A percentile compares a stretch with the other conserved stretches of the same genome.
phyloP scores from a whole-genome alignment of 768 basidiomycete genomes.

The Suillus brevipes region DNA sequence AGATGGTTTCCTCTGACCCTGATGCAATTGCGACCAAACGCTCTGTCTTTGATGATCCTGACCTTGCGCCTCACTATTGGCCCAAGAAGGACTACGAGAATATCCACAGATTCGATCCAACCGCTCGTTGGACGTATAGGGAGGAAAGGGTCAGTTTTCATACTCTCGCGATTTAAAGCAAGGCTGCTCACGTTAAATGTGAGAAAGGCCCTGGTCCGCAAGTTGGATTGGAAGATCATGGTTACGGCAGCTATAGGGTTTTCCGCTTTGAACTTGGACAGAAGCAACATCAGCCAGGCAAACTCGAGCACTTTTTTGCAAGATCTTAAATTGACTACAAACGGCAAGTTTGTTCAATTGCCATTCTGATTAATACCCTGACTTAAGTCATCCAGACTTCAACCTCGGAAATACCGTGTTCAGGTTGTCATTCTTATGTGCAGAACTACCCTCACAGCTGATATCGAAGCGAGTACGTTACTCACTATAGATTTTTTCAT shows the following conservation, averaged over 20 bases:
- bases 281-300: constrained; percentile 55
- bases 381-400: constrained; percentile 39
- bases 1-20: constrained; percentile 15
- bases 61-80: constrained; percentile 42
- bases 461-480: constrained; percentile 54
- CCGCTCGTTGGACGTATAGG: constrained; percentile 57
- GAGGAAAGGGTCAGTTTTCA: constrained; percentile 46
- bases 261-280: constrained; percentile 55
- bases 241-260: constrained; percentile 56
- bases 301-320: constrained; percentile 59
- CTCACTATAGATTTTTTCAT: neutral
- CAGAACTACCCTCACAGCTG: constrained; percentile 64
- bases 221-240: constrained; percentile 65
- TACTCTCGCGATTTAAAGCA: neutral
- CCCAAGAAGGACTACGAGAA: constrained; percentile 56
- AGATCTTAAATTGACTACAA: constrained; percentile 53
- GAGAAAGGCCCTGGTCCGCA: constrained; percentile 46
- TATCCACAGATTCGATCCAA: constrained; percentile 54
- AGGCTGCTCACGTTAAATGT: constrained; percentile 1
- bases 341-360: constrained; percentile 32
- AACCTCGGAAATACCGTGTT: constrained; percentile 58
- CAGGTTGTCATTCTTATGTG: constrained; percentile 49
- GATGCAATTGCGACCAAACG: constrained; percentile 49
- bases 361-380: neutral
- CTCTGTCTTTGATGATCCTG: constrained; percentile 53